Percentiles rank a stretch among this genome's conserved stretches.
Evolutionary conservation across 352 stramenopile species (phyloP).

Genomic region (Globisporangium uncinulatum): DNA sequence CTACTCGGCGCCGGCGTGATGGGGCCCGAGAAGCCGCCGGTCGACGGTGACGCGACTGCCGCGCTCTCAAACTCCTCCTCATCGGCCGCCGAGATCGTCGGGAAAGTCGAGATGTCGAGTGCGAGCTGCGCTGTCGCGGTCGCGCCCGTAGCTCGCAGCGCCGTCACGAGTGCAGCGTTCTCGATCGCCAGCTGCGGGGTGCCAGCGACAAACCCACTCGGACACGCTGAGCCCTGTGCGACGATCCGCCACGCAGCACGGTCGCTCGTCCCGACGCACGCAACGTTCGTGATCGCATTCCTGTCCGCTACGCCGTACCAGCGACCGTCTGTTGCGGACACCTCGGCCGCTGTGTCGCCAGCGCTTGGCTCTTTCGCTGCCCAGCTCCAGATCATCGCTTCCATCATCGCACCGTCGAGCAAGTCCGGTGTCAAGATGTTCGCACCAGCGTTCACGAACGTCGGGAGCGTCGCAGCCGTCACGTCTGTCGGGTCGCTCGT

Average conservation of each 20-base stretch:
- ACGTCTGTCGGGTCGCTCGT: constrained; percentile 22
- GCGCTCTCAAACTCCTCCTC: constrained; percentile 26
- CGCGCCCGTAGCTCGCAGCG: constrained; percentile 20
- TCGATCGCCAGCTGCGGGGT: constrained; percentile 41
- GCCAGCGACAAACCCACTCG: constrained; percentile 24
- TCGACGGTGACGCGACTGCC: neutral
- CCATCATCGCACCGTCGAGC: constrained; percentile 40
- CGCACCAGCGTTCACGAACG: constrained; percentile 46
- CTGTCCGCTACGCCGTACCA: constrained; percentile 45
- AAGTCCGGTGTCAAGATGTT: constrained; percentile 55
- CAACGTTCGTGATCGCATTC: constrained; percentile 36
- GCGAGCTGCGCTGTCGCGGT: constrained; percentile 37
- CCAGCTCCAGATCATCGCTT: constrained; percentile 62
- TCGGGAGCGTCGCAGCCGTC: constrained; percentile 29
- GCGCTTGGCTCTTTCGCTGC: constrained; percentile 40
- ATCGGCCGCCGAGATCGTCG: constrained; percentile 36
- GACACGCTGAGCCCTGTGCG: constrained; percentile 35
- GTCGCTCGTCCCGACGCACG: constrained; percentile 48
- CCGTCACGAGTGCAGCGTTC: constrained; percentile 34
- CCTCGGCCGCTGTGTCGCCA: constrained; percentile 28
- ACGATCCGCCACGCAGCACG: constrained; percentile 43
- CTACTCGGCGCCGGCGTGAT: neutral
- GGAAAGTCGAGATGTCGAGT: constrained; percentile 41
- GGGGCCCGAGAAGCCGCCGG: neutral
- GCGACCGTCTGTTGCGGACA: constrained; percentile 42